phyloP scores from a whole-genome alignment of 176 grass and related monocot species.

The Alopecurus myosuroides region DNA sequence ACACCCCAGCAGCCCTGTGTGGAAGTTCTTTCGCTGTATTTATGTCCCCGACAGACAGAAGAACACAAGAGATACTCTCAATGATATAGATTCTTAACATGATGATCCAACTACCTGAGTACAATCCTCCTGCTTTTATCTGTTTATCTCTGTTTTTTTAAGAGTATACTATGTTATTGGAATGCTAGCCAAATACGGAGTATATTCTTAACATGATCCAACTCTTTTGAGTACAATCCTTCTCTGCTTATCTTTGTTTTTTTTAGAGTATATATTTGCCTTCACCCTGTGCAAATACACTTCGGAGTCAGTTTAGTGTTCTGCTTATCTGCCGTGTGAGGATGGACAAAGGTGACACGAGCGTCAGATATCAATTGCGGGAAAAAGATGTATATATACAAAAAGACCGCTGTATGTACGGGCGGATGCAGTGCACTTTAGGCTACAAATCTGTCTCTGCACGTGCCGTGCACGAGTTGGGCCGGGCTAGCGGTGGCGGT shows the following conservation, averaged over 20 bases:
- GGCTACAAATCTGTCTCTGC: not conserved
- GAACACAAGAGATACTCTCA: constrained; percentile 2
- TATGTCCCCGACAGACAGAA: constrained; percentile 15
- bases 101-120: not conserved
- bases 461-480: not conserved
- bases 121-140: not conserved
- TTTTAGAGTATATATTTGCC: not conserved
- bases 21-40: constrained; percentile 50
- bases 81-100: constrained; percentile 6
- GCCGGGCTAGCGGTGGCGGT: not conserved
- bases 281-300: not conserved
- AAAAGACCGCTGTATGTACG: not conserved
- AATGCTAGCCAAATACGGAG: too few relatives aligned
- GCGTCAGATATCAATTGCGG: not conserved
- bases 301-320: not conserved
- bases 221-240: not conserved
- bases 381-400: not conserved
- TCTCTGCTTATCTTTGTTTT: not conserved
- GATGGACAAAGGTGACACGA: not conserved
- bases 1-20: constrained; percentile 12
- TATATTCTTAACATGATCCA: too few relatives aligned
- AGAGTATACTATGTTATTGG: too few relatives aligned
- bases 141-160: too few relatives aligned
- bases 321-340: not conserved
- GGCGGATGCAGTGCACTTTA: not conserved